phyloP scores from a whole-genome alignment of 2,329 filamentous ascomycete species.

The Sphaerulina musiva region DNA sequence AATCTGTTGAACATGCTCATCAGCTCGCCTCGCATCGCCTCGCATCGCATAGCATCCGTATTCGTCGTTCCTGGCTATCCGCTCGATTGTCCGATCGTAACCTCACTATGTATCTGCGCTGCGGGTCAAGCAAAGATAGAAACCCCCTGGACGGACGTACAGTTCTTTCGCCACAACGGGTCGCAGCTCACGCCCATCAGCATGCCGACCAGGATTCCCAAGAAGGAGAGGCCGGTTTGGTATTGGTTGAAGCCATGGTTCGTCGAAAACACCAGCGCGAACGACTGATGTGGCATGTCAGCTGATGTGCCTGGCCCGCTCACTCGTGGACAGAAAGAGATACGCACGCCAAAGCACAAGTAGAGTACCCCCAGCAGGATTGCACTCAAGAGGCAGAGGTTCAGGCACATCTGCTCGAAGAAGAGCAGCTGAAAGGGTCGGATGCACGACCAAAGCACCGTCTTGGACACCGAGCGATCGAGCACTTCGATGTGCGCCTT shows the following conservation, averaged over 20 bases:
- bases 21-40: too few species aligned
- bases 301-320: neutral
- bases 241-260: slow-evolving; percentile 72
- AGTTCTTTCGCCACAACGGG: slow-evolving; percentile 59
- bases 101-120: slow-evolving; percentile 13
- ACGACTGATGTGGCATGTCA: slow-evolving; percentile 41
- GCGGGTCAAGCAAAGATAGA: neutral
- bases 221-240: slow-evolving; percentile 72
- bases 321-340: neutral
- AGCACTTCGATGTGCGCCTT: slow-evolving; percentile 69
- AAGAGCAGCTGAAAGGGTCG: slow-evolving; percentile 70
- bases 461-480: slow-evolving; percentile 57
- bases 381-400: slow-evolving; percentile 74
- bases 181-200: slow-evolving; percentile 55
- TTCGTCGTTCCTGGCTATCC: neutral
- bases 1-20: neutral
- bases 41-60: neutral
- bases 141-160: slow-evolving; percentile 12
- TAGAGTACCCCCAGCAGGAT: slow-evolving; percentile 83
- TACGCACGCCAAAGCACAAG: slow-evolving; percentile 65
- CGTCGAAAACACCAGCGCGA: slow-evolving; percentile 67
- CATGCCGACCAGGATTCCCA: slow-evolving; percentile 64
- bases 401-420: slow-evolving; percentile 70
- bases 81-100: neutral
- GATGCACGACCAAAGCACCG: slow-evolving; percentile 48